phyloP scores from a whole-genome alignment of 495 filamentous ascomycete species.

The Penicillium coprophilum region DNA sequence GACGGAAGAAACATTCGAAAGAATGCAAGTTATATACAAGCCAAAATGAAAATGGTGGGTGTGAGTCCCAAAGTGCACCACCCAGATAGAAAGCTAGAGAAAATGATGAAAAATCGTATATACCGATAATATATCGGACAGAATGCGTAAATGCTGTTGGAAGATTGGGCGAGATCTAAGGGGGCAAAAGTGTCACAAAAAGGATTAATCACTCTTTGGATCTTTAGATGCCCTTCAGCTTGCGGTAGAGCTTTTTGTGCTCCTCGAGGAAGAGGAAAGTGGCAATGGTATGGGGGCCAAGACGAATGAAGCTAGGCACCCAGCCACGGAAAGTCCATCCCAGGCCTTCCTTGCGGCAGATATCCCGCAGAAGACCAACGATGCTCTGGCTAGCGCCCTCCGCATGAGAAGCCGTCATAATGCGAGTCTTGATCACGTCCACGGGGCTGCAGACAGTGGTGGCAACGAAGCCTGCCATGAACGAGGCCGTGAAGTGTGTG shows the following conservation, averaged over 20 bases:
- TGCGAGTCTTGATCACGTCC: conserved; percentile 94
- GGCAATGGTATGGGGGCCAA: conserved; percentile 90
- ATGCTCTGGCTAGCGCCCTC: conserved; percentile 58
- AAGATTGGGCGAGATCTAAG: conserved; percentile 14
- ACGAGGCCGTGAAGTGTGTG: conserved; percentile 84
- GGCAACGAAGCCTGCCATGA: conserved; percentile 88
- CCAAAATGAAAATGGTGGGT: conserved; percentile 23
- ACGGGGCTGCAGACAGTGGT: conserved; percentile 94
- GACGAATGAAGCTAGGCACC: conserved; percentile 92
- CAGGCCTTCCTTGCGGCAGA: conserved; percentile 74
- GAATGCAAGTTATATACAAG: conserved; percentile 32
- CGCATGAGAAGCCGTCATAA: conserved; percentile 72
- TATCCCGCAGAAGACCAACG: conserved; percentile 59
- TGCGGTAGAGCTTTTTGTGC: conserved; percentile 55
- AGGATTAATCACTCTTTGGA: conserved; percentile 22
- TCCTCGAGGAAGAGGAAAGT: conserved; percentile 96
- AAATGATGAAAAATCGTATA: conserved; percentile 18
- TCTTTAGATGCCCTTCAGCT: conserved; percentile 41
- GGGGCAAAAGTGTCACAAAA: conserved; percentile 19
- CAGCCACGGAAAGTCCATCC: conserved; percentile 96
- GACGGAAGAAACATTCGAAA: conserved; percentile 14
- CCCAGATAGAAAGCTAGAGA: conserved; percentile 18
- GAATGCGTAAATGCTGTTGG: conserved; percentile 51
- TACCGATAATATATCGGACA: conserved; percentile 36
- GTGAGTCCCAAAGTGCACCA: conserved; percentile 17